Percentiles rank a stretch among this genome's conserved stretches.
phyloP scores from a whole-genome alignment of 1,284 basidiomycete species.

The Cutaneotrichosporon cyanovorans region DNA sequence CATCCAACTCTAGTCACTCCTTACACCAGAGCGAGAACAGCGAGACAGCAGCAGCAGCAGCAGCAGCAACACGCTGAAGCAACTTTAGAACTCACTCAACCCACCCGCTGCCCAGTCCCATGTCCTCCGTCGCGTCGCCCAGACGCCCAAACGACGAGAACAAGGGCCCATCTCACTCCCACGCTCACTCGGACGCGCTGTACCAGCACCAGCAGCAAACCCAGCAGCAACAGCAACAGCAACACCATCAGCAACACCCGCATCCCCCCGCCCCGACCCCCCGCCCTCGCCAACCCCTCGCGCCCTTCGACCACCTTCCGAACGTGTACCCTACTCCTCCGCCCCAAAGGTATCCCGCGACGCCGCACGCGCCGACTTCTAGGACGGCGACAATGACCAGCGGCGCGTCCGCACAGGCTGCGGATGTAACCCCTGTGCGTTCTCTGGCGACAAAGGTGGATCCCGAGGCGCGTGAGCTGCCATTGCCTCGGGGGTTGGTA shows the following conservation, averaged over 20 bases:
- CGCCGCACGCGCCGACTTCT: slow-evolving; percentile 10
- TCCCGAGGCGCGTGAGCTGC: slow-evolving; percentile 17
- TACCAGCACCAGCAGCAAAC: slow-evolving; percentile 1
- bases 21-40: too few relatives aligned
- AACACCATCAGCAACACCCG: slow-evolving; percentile 2
- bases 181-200: slow-evolving; percentile 7
- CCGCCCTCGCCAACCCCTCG: slow-evolving; percentile 16
- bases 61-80: too few relatives aligned
- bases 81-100: too few relatives aligned
- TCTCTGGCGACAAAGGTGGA: slow-evolving; percentile 16
- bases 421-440: slow-evolving; percentile 15
- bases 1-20: slow-evolving; percentile 2
- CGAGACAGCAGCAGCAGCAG: too few relatives aligned
- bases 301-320: slow-evolving; percentile 15
- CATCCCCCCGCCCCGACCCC: slow-evolving; percentile 2
- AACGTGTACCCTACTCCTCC: slow-evolving; percentile 16
- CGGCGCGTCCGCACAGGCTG: slow-evolving; percentile 2
- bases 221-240: slow-evolving; percentile 1
- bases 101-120: slow-evolving; percentile 3
- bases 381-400: background rate
- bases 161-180: slow-evolving; percentile 8
- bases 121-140: slow-evolving; percentile 12
- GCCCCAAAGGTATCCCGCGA: slow-evolving; percentile 9
- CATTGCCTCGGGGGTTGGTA: slow-evolving; percentile 15
- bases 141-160: slow-evolving; percentile 20